phyloP scores from a whole-genome alignment of 202 grass and related monocot genomes.

The Schoenoplectus triqueter region DNA sequence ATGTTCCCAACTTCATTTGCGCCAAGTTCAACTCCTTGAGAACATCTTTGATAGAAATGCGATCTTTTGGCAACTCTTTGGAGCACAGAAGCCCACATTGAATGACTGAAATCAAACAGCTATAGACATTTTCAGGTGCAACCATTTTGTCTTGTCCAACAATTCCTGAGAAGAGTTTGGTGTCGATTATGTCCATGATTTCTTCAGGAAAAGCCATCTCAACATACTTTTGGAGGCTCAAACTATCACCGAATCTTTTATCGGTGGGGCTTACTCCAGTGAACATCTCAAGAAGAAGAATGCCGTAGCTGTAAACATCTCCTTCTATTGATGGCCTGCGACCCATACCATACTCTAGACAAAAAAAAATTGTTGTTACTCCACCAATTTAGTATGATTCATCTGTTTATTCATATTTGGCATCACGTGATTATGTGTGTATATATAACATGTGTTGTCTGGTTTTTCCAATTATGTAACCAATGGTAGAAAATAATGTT shows the following conservation, averaged over 20 bases:
- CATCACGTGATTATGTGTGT: not conserved
- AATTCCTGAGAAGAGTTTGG: not conserved
- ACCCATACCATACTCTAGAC: conserved; percentile 39
- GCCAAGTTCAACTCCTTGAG: conserved; percentile 39
- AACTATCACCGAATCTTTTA: conserved; percentile 16
- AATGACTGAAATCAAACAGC: conserved; percentile 16
- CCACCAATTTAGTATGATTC: not conserved
- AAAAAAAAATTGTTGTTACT: not conserved
- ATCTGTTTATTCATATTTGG: not conserved
- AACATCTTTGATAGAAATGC: not conserved
- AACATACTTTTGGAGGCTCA: conserved; percentile 34
- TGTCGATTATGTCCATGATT: conserved; percentile 32
- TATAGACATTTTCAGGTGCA: not conserved
- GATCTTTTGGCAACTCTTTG: conserved; percentile 33
- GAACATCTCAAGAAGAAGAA: conserved; percentile 46
- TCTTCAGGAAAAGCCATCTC: conserved; percentile 28
- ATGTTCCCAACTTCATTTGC: not conserved
- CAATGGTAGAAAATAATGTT: too few species aligned
- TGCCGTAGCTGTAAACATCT: conserved; percentile 45
- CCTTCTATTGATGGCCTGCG: not conserved
- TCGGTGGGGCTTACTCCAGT: conserved; percentile 41
- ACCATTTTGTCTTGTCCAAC: not conserved
- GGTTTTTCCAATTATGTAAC: too few species aligned
- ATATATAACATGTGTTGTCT: too few species aligned
- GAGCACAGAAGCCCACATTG: conserved; percentile 38